phyloP scores from a whole-genome alignment of 129 eudicot species.

The Mikania micrantha region DNA sequence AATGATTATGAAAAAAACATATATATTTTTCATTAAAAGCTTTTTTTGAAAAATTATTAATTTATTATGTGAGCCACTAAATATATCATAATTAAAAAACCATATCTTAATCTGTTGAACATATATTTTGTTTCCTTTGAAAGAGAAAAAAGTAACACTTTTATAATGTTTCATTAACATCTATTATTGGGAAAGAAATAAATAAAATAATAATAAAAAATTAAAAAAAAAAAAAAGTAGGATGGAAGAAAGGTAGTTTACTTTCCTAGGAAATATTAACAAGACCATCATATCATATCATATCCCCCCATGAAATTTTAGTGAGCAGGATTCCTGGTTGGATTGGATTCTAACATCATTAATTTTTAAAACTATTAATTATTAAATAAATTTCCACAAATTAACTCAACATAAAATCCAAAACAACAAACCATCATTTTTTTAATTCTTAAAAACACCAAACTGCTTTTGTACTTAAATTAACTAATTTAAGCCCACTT shows the following conservation, averaged over 20 bases:
- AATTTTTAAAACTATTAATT: background rate
- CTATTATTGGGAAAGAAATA: constrained; percentile 5
- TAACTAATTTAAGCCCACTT: constrained; percentile 9
- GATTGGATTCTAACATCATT: constrained; percentile 43
- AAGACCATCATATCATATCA: constrained; percentile 9
- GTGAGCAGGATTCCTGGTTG: constrained; percentile 62
- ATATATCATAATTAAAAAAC: background rate
- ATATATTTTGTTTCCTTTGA: background rate
- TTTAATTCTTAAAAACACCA: constrained; percentile 36
- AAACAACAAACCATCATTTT: constrained; percentile 1
- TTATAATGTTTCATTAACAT: background rate
- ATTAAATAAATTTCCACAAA: constrained; percentile 4
- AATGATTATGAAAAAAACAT: too few relatives aligned
- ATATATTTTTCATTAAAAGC: too few relatives aligned
- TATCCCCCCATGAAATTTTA: constrained; percentile 40
- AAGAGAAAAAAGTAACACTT: constrained; percentile 17
- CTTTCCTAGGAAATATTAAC: constrained; percentile 32
- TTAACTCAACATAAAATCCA: background rate
- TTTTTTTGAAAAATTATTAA: background rate
- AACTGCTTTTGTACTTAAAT: constrained; percentile 41
- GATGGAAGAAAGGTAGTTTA: constrained; percentile 29
- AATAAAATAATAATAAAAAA: background rate
- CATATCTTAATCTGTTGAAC: background rate
- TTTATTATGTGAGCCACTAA: background rate
- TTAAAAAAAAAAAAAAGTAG: constrained; percentile 22